Base-by-base conservation (phyloP, 305 asterid species). In the Ruellia speciosa region DNA sequence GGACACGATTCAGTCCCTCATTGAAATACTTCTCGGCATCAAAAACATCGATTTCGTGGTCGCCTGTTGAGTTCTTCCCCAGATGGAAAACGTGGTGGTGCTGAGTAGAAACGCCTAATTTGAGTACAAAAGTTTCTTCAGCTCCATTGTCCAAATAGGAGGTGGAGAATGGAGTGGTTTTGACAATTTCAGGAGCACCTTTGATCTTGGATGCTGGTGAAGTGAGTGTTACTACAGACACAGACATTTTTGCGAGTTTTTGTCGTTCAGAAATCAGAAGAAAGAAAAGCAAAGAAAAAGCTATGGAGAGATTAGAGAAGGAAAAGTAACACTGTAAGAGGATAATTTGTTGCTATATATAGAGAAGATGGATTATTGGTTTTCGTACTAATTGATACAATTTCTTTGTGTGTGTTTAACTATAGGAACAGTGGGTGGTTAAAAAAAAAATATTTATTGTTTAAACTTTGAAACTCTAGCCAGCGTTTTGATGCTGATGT, bases 31-130 rank as follows among this genome's bases (percentile, higher is more conserved):
- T 79, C 50, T 71, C 63, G 13, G 85, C 85, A 43, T 66, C 68
- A 12, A 79, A 79, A n/a, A 79, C 79, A 0, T 73, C 85, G 59
- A 79, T 70, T 64, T 79, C 85, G 41, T 17, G 56, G 61, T 79
- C 79, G 7, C 56, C 72, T 14, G 65, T 4, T 33, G 19, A 17
- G 49, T 35, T 64, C 54, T 62, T 71, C 4, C 47, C 31, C 3
- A 24, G 51, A 0, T 57, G 60, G 60, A 51, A 64, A 49, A 58
- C 41, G 41, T 37, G 16, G 61, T 78, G 68, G 0, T 60, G 62
- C 14, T 63, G 34, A 49, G 70, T 10, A 66, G 75, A 49, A 52
- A 66, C 77, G 20, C 59, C 60, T 14, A 75, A 41, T 59, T 78
- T 75, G 9, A 69, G 75, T 14, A 69, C 71, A 49, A 68, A 79